These are phyloP conservation scores for Neurospora sublineolata DNA, from an alignment of 495 filamentous ascomycete genomes.

Conservation along the genomic window DNA sequence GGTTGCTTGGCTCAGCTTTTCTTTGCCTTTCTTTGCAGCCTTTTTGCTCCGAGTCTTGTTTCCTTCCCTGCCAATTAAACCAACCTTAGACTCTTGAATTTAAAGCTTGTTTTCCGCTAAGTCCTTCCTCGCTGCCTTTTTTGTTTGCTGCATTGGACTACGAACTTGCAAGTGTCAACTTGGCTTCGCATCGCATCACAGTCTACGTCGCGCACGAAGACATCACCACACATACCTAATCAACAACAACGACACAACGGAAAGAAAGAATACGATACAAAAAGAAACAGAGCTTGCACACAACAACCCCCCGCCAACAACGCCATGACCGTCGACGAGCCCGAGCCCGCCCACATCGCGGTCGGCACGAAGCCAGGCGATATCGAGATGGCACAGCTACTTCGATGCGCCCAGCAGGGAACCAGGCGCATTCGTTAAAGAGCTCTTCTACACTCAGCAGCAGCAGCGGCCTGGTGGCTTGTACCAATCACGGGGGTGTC, in stretches of 20 bases:
- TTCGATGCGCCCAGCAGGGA: too few species aligned
- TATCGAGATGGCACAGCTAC: constrained; percentile 22
- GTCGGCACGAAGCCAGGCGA: not conserved
- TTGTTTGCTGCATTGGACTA: not conserved
- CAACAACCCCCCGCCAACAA: not conserved
- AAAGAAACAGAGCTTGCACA: not conserved
- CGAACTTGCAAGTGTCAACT: not conserved
- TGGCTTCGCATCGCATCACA: not conserved
- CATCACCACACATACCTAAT: too few species aligned
- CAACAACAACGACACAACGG: not conserved
- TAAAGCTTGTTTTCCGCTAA: not conserved
- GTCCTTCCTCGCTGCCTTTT: not conserved
- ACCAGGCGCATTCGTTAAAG: too few species aligned
- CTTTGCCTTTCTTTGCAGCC: too few species aligned
- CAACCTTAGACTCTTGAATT: too few species aligned
- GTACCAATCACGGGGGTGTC: too few species aligned
- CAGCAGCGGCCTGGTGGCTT: too few species aligned
- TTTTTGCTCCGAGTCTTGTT: too few species aligned
- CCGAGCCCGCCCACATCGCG: constrained; percentile 5
- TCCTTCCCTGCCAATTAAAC: not conserved
- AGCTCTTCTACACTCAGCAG: too few species aligned
- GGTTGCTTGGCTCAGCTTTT: not conserved
- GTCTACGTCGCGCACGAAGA: too few species aligned
- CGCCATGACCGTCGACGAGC: constrained; percentile 1
- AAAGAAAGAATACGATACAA: not conserved